Conservation (phyloP, 129 eudicot species). For the Flaveria trinervia region DNA sequence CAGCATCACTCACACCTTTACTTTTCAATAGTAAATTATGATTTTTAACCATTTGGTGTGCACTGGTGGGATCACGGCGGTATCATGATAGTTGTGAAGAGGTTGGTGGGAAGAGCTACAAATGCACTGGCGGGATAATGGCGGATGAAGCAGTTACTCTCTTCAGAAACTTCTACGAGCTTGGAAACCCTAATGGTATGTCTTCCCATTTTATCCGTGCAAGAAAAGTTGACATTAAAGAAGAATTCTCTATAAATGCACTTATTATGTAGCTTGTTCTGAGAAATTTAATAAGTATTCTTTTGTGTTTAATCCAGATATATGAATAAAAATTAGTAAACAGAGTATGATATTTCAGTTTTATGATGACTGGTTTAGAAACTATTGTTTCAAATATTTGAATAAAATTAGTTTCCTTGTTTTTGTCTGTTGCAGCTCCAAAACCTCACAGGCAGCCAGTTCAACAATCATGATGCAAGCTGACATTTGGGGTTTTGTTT, state of each 20-base stretch:
- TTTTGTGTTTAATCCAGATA: neutral
- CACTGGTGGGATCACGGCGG: neutral
- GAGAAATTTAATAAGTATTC: neutral
- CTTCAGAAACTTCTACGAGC: constrained; percentile 78
- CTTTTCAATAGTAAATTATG: neutral
- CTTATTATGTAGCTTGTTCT: neutral
- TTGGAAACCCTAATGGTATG: constrained; percentile 87
- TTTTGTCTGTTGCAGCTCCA: constrained; percentile 48
- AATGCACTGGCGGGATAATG: constrained; percentile 84
- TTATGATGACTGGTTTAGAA: constrained; percentile 7
- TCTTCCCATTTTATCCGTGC: neutral
- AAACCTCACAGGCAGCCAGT: constrained; percentile 65
- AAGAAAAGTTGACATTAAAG: neutral
- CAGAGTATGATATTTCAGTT: neutral
- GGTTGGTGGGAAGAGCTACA: constrained; percentile 47
- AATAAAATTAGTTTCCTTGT: neutral
- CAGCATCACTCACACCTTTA: neutral
- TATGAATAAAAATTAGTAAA: neutral
- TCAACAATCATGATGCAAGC: constrained; percentile 33
- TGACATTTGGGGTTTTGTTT: neutral
- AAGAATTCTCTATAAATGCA: neutral
- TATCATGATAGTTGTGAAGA: constrained; percentile 34
- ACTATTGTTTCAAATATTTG: neutral
- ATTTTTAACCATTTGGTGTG: neutral
- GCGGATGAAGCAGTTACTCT: constrained; percentile 81